A percentile compares a stretch with the other conserved stretches of the same genome.
Conservation (phyloP, 2,329 filamentous ascomycete genomes). For the Colletotrichum chlorophyti region DNA sequence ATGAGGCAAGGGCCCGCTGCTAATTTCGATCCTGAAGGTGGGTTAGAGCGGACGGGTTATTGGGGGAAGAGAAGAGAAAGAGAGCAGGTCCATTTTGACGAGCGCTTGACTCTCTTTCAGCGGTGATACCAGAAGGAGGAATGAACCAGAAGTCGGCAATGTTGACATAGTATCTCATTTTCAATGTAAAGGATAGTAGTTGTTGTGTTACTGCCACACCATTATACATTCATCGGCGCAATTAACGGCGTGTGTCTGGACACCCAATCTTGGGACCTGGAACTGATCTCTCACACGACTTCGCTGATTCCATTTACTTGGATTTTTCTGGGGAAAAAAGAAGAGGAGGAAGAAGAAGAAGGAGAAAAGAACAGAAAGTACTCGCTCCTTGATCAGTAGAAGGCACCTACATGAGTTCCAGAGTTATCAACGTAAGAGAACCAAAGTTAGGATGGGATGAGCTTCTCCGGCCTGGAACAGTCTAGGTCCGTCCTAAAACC, state of each 20-base stretch:
- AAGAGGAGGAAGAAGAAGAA: no score
- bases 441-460: slow-evolving; percentile 7
- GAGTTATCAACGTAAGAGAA: slow-evolving; percentile 12
- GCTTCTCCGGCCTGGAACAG: no score
- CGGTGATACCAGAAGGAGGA: neutral
- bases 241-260: slow-evolving; percentile 11
- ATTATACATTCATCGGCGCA: slow-evolving; percentile 13
- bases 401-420: slow-evolving; percentile 13
- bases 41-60: neutral
- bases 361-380: no score
- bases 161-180: slow-evolving; percentile 12
- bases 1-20: slow-evolving; percentile 5
- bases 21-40: neutral
- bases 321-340: no score
- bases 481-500: no score
- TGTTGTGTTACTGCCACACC: no score
- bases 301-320: no score
- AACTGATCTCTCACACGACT: no score
- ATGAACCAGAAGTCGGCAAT: neutral
- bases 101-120: neutral
- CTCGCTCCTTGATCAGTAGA: slow-evolving; percentile 28
- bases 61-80: neutral
- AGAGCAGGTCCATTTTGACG: neutral
- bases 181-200: no score
- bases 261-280: slow-evolving; percentile 21